phyloP scores from a whole-genome alignment of 2,329 filamentous ascomycete species.

The Lecanicillium sp. region DNA sequence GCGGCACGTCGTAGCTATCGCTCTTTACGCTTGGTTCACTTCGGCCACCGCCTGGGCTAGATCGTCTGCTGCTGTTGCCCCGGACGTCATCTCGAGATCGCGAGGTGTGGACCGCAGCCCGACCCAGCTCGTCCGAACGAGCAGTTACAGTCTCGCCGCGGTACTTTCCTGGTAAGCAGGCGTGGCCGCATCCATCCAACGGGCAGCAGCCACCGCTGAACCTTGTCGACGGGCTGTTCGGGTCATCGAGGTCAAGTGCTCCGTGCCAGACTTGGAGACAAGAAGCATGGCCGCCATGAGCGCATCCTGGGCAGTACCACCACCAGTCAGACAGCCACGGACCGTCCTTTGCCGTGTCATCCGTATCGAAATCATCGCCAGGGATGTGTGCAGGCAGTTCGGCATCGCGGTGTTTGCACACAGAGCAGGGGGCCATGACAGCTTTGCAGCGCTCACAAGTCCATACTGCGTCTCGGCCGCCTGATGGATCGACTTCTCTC shows the following conservation, averaged over 20 bases:
- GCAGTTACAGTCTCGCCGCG: conserved; percentile 38
- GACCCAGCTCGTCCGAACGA: conserved; percentile 44
- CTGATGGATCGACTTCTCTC: conserved; percentile 41
- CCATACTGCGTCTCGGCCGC: conserved; percentile 41
- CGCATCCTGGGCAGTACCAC: conserved; percentile 58
- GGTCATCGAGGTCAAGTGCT: conserved; percentile 18
- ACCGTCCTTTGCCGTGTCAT: conserved; percentile 12
- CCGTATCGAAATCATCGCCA: conserved; percentile 19
- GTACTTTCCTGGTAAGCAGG: conserved; percentile 51
- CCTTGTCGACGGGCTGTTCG: conserved; percentile 15
- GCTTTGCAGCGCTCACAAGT: conserved; percentile 48
- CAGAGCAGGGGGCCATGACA: conserved; percentile 48
- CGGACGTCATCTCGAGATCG: conserved; percentile 17
- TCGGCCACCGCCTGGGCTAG: conserved; percentile 17
- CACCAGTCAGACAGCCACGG: conserved; percentile 34
- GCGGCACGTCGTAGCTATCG: conserved; percentile 47
- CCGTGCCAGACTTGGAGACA: conserved; percentile 55
- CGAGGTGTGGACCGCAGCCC: conserved; percentile 34
- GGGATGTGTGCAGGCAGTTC: conserved; percentile 33
- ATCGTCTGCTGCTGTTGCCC: conserved; percentile 17
- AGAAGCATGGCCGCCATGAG: conserved; percentile 53
- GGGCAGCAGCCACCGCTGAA: conserved; percentile 53
- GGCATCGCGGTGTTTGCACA: conserved; percentile 48
- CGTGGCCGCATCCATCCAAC: conserved; percentile 57
- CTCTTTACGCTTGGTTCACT: conserved; percentile 25